A percentile compares a stretch with the other conserved stretches of the same genome.
phyloP scores from a whole-genome alignment of 257 asterid genomes.

The Lithospermum erythrorhizon region DNA sequence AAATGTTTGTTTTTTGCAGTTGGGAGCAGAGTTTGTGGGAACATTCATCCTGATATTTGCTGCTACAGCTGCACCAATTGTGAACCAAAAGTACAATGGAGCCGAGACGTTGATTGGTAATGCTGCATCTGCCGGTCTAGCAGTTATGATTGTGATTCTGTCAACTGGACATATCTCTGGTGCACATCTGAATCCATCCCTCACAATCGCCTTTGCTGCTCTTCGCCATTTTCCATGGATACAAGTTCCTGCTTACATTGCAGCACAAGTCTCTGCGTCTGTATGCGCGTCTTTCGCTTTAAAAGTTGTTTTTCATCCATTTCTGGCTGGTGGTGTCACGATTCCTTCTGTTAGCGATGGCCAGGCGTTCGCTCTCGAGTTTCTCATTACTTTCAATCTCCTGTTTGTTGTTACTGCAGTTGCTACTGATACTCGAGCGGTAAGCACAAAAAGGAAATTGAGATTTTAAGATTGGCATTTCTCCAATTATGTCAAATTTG shows the following conservation, averaged over 20 bases:
- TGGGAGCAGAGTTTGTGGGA: constrained; percentile 94
- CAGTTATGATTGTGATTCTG: constrained; percentile 78
- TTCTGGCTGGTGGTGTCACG: constrained; percentile 76
- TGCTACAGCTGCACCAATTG: constrained; percentile 81
- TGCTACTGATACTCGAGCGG: constrained; percentile 89
- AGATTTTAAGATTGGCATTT: too few species aligned
- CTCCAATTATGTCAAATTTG: not conserved
- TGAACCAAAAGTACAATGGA: constrained; percentile 69
- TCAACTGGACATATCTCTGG: constrained; percentile 94
- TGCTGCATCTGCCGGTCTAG: constrained; percentile 75
- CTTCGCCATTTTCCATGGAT: constrained; percentile 89
- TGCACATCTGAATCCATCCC: constrained; percentile 81
- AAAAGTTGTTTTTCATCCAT: constrained; percentile 72
- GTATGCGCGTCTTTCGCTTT: constrained; percentile 84
- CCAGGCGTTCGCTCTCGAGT: constrained; percentile 87
- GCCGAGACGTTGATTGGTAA: constrained; percentile 68
- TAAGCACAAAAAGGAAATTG: constrained; percentile 12
- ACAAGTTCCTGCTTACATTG: constrained; percentile 78
- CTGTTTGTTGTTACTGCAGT: constrained; percentile 86
- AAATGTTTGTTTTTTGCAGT: constrained; percentile 17
- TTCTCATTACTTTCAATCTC: constrained; percentile 69
- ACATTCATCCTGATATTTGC: constrained; percentile 80
- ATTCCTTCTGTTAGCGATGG: constrained; percentile 60
- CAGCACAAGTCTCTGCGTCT: constrained; percentile 79
- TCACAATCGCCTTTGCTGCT: constrained; percentile 79